These are phyloP conservation scores for Neurospora crassa DNA, from an alignment of 2,329 filamentous ascomycete genomes.

Conservation along the genomic window DNA sequence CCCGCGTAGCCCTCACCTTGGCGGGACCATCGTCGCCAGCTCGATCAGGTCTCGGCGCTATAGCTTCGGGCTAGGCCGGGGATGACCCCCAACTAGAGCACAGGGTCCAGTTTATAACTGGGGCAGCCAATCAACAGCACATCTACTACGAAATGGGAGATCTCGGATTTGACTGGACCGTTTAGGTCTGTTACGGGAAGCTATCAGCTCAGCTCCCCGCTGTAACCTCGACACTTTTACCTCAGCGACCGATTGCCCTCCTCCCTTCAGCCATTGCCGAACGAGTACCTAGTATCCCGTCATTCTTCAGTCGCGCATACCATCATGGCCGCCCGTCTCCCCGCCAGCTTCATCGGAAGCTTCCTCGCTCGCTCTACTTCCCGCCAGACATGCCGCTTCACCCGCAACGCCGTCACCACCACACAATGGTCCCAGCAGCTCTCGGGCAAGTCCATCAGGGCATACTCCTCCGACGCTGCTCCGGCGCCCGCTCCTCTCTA, in stretches of 20 bases:
- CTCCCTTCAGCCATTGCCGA: not conserved
- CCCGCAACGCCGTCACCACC: not conserved
- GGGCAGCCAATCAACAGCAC: not conserved
- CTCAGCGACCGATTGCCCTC: not conserved
- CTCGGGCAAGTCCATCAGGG: not conserved
- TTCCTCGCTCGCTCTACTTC: not conserved
- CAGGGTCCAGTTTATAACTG: not conserved
- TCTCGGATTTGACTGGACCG: not conserved
- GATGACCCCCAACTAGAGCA: not conserved
- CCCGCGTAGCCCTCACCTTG: not conserved
- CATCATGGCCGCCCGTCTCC: not conserved
- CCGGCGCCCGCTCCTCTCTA: slow-evolving; percentile 34
- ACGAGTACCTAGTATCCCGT: not conserved
- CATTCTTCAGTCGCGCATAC: not conserved
- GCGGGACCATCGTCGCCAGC: not conserved
- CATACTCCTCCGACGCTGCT: slow-evolving; percentile 25
- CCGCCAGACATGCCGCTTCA: not conserved
- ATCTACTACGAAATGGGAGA: not conserved
- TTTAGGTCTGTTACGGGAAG: not conserved
- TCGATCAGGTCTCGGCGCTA: not conserved
- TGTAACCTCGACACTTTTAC: not conserved
- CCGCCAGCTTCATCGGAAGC: not conserved
- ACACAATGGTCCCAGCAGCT: not conserved
- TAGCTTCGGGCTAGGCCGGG: not conserved
- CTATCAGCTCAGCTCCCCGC: not conserved